A percentile compares a stretch with the other conserved stretches of the same genome.
phyloP scores from a whole-genome alignment of 208 protist species.

The Willaertia magna region DNA sequence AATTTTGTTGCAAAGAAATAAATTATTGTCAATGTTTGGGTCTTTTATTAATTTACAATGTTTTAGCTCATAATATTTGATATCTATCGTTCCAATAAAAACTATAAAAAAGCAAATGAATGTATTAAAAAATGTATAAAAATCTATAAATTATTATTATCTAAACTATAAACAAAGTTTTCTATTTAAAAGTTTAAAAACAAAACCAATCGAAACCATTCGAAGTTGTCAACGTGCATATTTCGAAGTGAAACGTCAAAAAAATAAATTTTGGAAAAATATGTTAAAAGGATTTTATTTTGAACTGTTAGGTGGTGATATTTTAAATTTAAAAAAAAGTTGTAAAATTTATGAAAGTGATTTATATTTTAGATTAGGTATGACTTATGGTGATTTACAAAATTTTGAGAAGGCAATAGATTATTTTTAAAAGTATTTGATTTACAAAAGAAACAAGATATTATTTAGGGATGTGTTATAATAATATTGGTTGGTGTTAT shows the following conservation, averaged over 20 bases:
- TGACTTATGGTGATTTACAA: neutral
- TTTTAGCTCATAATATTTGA: too few species aligned
- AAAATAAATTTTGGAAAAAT: neutral
- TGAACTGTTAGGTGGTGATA: neutral
- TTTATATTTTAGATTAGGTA: neutral
- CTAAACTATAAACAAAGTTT: neutral
- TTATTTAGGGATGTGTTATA: neutral
- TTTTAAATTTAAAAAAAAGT: neutral
- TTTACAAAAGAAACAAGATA: neutral
- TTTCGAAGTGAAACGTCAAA: neutral
- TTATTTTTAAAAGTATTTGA: neutral
- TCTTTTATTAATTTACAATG: too few species aligned
- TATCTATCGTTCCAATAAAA: too few species aligned
- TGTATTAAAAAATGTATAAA: too few species aligned
- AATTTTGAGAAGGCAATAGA: neutral
- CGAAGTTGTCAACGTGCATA: neutral
- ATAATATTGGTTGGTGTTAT: conserved; percentile 1
- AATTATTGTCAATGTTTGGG: too few species aligned
- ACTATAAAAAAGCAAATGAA: too few species aligned
- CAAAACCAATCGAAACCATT: neutral
- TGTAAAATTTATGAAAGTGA: neutral
- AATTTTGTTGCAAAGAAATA: too few species aligned
- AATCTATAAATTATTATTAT: neutral
- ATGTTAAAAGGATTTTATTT: neutral
- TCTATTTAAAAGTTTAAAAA: neutral